Base-by-base conservation (phyloP, 441 rosid genomes). In the Metrosideros polymorpha region DNA sequence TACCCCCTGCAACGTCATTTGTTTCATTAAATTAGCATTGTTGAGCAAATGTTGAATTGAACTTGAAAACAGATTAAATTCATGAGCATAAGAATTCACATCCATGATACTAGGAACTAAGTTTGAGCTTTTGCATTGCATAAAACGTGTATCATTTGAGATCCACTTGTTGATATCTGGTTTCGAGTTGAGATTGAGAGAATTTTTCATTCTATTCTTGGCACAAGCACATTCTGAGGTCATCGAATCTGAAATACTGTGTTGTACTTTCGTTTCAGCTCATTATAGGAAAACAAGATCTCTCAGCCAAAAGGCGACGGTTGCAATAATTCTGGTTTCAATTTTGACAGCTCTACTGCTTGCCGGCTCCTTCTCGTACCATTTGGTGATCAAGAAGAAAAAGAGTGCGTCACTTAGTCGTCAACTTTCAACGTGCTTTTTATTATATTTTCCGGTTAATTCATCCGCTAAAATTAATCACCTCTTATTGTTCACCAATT, bases 1-100 rank as follows among this genome's bases (percentile, higher is more conserved):
- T 0, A 30, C 12, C 4, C 35, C 39, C 45, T 0, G 17, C 45
- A 63, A 59, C 1, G 1, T 35, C 43, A 0, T 9, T 66, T 35
- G 45, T 66, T 32, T 19, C 1, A 63, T 63, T 7, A 63, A 4
- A 63, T 63, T 63, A 4, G 12, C 0, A 32, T 32, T 63, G 42
- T 32, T 43, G 9, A 63, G 25, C 12, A 32, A 63, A 63, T 17
- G 25, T 32, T 35, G 3, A 32, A 30, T 32, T 3, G 2, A 32
- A 32, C 43, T 63, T 63, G 22, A 9, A 32, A 63, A 14, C 13
- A 63, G 1, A 32, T 17, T 63, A 29, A 61, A 63, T 63, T 61
- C 35, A 30, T 61, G 10, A 61, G 39, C 39, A 30, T 15, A 6
- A 30, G 2, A 61, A 61, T 30, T 29, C 18, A 30, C 12, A 61